Evolutionary conservation across 495 filamentous ascomycete genomes (phyloP), one percentile per base, ranked within the genome.

Genomic region (Lophium mytilinum): DNA sequence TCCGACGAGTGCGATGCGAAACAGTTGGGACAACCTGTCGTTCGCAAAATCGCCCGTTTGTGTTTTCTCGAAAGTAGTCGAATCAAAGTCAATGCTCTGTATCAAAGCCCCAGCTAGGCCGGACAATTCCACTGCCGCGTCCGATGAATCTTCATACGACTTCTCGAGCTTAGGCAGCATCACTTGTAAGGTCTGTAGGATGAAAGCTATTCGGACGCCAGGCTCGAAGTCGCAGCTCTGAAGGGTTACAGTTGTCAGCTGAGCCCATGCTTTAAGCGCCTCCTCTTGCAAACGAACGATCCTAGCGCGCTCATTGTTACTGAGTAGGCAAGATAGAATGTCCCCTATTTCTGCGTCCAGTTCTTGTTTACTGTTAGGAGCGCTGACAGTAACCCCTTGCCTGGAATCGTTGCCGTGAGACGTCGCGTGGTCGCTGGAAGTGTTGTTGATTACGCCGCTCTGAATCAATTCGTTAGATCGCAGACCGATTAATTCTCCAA

Each of bases 1-100:
- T 9, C 88, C 86, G 58, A 80, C 78, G 18, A 95, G 74, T 50
- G 85, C 87, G 30, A 89, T 73, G 50, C 94, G 86, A 76, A 99
- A 96, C 15, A 96, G 79, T 62, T 96, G 86, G 62, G 87, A 90
- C 9, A 96, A 80, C 66, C 91, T 87, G 67, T 97, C 94, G 64
- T 89, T 86, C 35, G 89, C 84, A 42, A 91, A 70, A 66, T 92
- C 90, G 64, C 70, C 85, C 59, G 70, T 81, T 66, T 60, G 55
- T 30, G 58, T 57, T 63, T 61, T 58, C 24, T 55, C 61, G 12
- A 64, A 56, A 15, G 57, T 40, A 1, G 56, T 57, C 3, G 52
- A 57, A 5, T 61, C 72, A 50, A 87, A 81, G 36, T 88, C 82
- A 48, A 95, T 73, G 56, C 83, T 84, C 61, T 82, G 84, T 10